phyloP scores from a whole-genome alignment of 176 grass and related monocot species.

The Neostapfia colusana region DNA sequence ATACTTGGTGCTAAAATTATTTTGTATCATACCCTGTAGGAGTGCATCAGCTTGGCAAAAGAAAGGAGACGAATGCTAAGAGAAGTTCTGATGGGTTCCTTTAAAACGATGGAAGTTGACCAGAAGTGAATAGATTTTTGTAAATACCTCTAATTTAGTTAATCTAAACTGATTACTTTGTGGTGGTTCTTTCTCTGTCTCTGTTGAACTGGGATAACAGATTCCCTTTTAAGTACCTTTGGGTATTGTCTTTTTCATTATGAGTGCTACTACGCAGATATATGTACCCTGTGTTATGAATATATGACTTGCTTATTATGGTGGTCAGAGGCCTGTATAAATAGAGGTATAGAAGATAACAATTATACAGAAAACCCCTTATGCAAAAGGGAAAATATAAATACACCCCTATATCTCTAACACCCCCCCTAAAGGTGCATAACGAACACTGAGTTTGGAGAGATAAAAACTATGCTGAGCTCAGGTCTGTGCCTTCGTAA shows the following conservation, averaged over 20 bases:
- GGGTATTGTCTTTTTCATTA: conserved; percentile 13
- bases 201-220: neutral
- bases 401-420: too few species aligned
- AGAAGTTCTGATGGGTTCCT: conserved; percentile 54
- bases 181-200: neutral
- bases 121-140: conserved; percentile 37
- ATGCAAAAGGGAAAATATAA: too few species aligned
- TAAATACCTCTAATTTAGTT: conserved; percentile 27
- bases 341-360: too few species aligned
- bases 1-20: neutral
- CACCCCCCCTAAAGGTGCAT: too few species aligned
- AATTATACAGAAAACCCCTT: too few species aligned
- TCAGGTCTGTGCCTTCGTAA: too few species aligned
- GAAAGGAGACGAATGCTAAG: conserved; percentile 52
- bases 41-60: conserved; percentile 61
- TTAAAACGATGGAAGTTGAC: conserved; percentile 68
- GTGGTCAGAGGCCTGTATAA: too few species aligned
- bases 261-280: neutral
- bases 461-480: too few species aligned
- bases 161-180: conserved; percentile 1
- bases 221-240: neutral
- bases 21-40: conserved; percentile 30
- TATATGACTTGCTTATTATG: too few species aligned
- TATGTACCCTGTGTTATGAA: neutral
- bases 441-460: too few species aligned